These are phyloP conservation scores for Saturnispora ahearnii DNA, from an alignment of 805 yeast genomes.

Conservation along the genomic window DNA sequence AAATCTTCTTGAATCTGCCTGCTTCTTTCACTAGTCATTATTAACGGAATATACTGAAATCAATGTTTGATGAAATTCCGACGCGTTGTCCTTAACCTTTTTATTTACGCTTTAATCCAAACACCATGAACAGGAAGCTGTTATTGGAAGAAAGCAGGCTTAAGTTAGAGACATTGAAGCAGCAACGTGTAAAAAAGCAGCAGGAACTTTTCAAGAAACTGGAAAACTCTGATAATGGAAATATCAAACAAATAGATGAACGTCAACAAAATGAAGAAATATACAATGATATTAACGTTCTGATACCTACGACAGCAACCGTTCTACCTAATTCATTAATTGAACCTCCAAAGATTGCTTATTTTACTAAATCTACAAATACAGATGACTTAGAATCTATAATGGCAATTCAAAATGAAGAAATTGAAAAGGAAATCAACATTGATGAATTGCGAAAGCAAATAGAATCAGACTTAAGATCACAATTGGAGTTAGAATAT, in stretches of 20 bases:
- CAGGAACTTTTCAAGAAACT: background rate
- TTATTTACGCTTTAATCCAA: background rate
- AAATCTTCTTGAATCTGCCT: constrained; percentile 32
- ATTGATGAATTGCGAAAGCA: constrained; percentile 9
- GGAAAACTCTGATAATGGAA: background rate
- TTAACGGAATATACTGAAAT: background rate
- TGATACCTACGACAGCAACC: background rate
- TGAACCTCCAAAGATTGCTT: background rate
- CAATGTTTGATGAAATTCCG: background rate
- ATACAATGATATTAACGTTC: background rate
- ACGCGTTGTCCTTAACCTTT: background rate
- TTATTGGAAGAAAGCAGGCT: constrained; percentile 42
- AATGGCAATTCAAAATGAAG: background rate
- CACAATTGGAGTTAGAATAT: constrained; percentile 3
- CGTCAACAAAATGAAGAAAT: background rate
- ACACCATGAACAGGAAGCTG: constrained; percentile 21
- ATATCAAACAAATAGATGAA: background rate
- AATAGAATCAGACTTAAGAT: background rate
- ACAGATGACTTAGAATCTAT: constrained; percentile 6
- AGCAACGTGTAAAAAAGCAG: constrained; percentile 6
- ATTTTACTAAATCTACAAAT: constrained; percentile 5
- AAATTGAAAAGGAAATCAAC: constrained; percentile 8
- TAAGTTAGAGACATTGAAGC: constrained; percentile 41
- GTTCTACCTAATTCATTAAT: background rate
- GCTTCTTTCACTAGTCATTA: constrained; percentile 1